Evolutionary conservation across 129 eudicot species (phyloP), one percentile per base, ranked within the genome.

Genomic region (Pittosporum tobira): DNA sequence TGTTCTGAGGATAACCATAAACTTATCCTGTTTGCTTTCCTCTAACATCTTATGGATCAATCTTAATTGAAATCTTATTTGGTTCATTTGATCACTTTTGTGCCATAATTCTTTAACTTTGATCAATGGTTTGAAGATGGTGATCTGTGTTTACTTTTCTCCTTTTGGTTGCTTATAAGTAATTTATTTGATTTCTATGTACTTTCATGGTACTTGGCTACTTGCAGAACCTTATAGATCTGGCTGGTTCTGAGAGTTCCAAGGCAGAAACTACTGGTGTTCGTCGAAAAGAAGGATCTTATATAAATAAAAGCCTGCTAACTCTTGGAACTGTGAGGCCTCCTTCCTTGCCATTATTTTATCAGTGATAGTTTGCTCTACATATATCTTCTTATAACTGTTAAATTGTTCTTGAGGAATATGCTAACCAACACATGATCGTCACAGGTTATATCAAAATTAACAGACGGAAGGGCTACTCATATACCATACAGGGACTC

Each of bases 211-310:
- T 46, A 46, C 63, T 61, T 65, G 49, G n/a, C n/a, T 48, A 47
- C 69, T 56, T 83, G 90, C 90, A 91, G 99, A 84, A 91, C 75
- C 90, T 91, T 57, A 91, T 91, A 69, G 99, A 91, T 69, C 83
- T 87, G 83, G 99, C 99, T 51, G 99, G 99, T 83, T 91, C 99
- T 44, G 99, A 91, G 82, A 91, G 99, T 83, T 91, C 99, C 49
- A 91, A 75, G 85, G 96, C 84, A 25, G 99, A 81, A 55, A 91
- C 99, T 22, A 74, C 77, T 20, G 96, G 99, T 44, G 81, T 91
- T 74, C 87, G 96, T 47, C 76, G 96, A 46, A 91, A 91, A 75
- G 98, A 91, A 75, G 99, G 99, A 70, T 73, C 99, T 51, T 91
- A 86, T 68, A 87, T 91, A 56, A 91, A 91, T 51, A 91, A 91